Evolutionary conservation across 148 eudicot genomes (phyloP), one percentile per base, ranked within the genome.

Genomic region (Camellia japonica): DNA sequence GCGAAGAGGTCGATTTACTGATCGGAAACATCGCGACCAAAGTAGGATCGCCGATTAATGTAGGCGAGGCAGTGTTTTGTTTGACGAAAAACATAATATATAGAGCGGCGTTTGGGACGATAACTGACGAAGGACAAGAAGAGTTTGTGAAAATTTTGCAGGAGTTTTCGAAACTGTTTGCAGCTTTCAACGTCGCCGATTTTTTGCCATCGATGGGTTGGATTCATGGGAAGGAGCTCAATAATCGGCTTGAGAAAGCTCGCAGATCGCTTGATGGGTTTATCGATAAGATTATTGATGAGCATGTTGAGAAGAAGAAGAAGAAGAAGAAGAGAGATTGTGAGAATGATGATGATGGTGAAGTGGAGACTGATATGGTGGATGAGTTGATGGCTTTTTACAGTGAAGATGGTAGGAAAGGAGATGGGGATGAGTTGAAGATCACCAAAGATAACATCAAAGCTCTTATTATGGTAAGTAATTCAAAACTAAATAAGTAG

Each of bases 391-490:
- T 95, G 68, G 97, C 86, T 6, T 95, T 95, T 80, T 92, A 95
- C 59, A 86, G 88, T 43, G 89, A 87, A 3, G 93, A 93, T 69
- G 73, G 73, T 1, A 76, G 80, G 83, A 0, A 91, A 87, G 71
- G 91, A 85, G 11, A 77, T 18, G 1, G 94, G 0, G 95, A 91
- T 7, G 97, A 93, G 86, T 73, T 92, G 62, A 95, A 92, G 30
- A 85, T 95, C 59, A 92, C 97, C 0, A 89, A 92, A 79, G 90
- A 92, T 72, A 92, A 95, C 65, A 95, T 93, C 82, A 93, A 95
- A 85, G 99, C 93, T 19, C 93, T 95, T 70, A 93, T 95, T 81
- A 95, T 95, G 99, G 99, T 94, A 87, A 81, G 49, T 42, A 23
- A 65, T 30, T 23, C 30, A 23, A 23, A 23, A 23, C 30, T 23